Evolutionary conservation across 495 filamentous ascomycete genomes (phyloP).

Genomic region (Penicillium taxi): DNA sequence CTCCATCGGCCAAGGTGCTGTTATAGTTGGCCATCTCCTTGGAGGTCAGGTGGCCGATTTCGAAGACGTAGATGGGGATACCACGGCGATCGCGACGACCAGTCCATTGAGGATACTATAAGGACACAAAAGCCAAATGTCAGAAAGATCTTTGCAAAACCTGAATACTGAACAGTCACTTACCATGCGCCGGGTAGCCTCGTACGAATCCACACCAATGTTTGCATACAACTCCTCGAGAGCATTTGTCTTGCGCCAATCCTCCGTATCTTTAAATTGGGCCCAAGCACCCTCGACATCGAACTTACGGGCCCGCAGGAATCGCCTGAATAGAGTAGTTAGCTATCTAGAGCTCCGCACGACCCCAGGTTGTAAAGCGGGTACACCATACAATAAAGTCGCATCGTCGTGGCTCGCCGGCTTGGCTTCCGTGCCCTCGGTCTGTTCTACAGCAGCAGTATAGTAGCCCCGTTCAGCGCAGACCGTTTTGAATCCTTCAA

Average conservation of each 20-base stretch:
- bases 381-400: conserved; percentile 60
- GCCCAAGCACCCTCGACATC: conserved; percentile 62
- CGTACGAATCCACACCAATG: conserved; percentile 74
- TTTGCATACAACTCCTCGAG: conserved; percentile 67
- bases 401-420: conserved; percentile 67
- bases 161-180: conserved; percentile 13
- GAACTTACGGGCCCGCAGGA: conserved; percentile 71
- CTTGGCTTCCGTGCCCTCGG: conserved; percentile 24
- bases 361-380: neutral
- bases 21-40: conserved; percentile 76
- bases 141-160: neutral
- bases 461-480: conserved; percentile 60
- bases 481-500: conserved; percentile 59
- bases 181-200: conserved; percentile 68
- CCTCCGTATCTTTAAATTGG: conserved; percentile 84
- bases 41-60: conserved; percentile 70
- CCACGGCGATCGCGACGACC: conserved; percentile 79
- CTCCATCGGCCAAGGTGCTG: conserved; percentile 45
- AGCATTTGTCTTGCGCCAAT: conserved; percentile 73
- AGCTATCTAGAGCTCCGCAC: neutral
- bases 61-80: conserved; percentile 83
- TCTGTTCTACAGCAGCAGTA: conserved; percentile 34
- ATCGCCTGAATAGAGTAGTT: conserved; percentile 49
- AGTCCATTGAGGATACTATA: conserved; percentile 87
- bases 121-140: neutral